phyloP scores from a whole-genome alignment of 768 basidiomycete genomes.

The Phylloporus sp. region DNA sequence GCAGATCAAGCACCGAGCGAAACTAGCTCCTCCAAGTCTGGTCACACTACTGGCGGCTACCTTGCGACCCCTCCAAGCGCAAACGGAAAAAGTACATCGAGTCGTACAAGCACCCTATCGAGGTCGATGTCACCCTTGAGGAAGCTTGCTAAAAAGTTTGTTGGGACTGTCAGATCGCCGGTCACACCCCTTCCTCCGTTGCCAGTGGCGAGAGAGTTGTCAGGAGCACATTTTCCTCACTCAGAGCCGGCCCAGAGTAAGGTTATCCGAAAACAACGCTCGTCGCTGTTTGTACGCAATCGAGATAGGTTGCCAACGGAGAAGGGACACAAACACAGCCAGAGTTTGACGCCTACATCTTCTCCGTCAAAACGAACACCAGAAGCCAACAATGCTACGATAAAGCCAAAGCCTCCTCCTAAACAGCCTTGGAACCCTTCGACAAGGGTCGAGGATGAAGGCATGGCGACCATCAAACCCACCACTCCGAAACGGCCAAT shows the following conservation, averaged over 20 bases:
- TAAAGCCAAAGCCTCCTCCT: slow-evolving; percentile 34
- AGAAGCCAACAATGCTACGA: slow-evolving; percentile 36
- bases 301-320: slow-evolving; percentile 49
- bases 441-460: slow-evolving; percentile 63
- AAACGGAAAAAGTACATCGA: slow-evolving; percentile 40
- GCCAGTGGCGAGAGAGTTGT: slow-evolving; percentile 38
- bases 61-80: slow-evolving; percentile 60
- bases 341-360: slow-evolving; percentile 67
- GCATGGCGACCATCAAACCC: slow-evolving; percentile 41
- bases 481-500: slow-evolving; percentile 46
- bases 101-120: slow-evolving; percentile 45
- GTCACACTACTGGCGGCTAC: slow-evolving; percentile 50
- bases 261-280: slow-evolving; percentile 48
- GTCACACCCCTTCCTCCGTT: slow-evolving; percentile 43
- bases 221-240: slow-evolving; percentile 37
- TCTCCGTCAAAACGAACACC: slow-evolving; percentile 43
- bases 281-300: slow-evolving; percentile 52
- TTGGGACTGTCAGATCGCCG: slow-evolving; percentile 41
- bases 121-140: slow-evolving; percentile 77
- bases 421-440: slow-evolving; percentile 78
- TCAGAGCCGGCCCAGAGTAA: slow-evolving; percentile 46
- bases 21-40: slow-evolving; percentile 64
- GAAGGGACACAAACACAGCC: slow-evolving; percentile 61
- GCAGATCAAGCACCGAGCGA: slow-evolving; percentile 57
- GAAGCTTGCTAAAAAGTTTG: slow-evolving; percentile 69